Base-by-base conservation (phyloP, 768 basidiomycete genomes). In the Termitomyces sp. region DNA sequence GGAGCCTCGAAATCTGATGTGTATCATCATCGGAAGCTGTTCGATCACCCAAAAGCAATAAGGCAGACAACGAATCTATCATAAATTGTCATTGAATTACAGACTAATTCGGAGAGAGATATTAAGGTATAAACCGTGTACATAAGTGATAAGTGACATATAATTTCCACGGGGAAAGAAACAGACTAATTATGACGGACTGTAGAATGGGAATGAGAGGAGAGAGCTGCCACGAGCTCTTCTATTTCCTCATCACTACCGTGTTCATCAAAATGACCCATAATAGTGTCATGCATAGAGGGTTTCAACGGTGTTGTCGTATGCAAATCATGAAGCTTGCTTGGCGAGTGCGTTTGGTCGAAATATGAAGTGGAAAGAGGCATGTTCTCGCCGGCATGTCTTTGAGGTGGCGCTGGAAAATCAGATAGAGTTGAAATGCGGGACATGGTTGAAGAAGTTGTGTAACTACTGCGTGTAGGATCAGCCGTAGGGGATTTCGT, bases 381-480 rank as follows among this genome's bases (percentile, higher is more conserved):
- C 63, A 76, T 69, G 51, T 75, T 75, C 41, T 68, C 68, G 46
- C 66, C 64, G 30, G 71, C 64, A n/a, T 69, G 65, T 32, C 61
- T 59, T 32, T 23, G 53, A 0, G 88, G 88, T 3, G 88, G 88
- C 9, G 71, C 72, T 1, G 88, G 89, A 67, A 91, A 91, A 65
- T 89, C 89, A 4, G 87, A 89, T 14, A 90, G 77, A 9, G 78
- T 77, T 1, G 88, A 89, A 77, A 91, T 90, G 33, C 79, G 78
- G 0, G 89, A 90, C 10, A 73, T 62, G 5, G 72, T 75, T 0
- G 86, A 87, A 2, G 77, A 79, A 35, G 88, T 91, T 77, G 84
- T 73, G 67, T 80, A 86, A 68, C 89, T 91, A 60, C 74, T 76
- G 20, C 79, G 74, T 32, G 71, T 74, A 20, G 66, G 63, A 30